Conservation (phyloP, 176 grass and related monocot genomes). For the Zoysia pacifica region DNA sequence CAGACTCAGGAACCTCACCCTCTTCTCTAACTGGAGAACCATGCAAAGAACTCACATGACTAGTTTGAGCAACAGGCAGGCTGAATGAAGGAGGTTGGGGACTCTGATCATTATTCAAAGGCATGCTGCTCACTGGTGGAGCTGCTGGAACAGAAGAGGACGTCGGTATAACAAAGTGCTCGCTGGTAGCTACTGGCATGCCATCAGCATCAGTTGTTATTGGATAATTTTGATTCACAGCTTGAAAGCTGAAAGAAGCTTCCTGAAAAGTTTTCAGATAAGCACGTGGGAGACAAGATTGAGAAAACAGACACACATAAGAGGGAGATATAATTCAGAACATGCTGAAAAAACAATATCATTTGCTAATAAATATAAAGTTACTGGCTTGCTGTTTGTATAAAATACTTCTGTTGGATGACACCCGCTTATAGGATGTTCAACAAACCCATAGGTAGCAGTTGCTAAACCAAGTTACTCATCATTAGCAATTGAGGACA, state of each 20-base stretch:
- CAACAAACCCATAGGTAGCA: not conserved
- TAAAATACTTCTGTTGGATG: not conserved
- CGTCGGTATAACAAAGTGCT: conserved; percentile 47
- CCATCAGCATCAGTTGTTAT: conserved; percentile 47
- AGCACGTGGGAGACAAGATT: conserved; percentile 16
- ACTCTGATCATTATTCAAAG: conserved; percentile 49
- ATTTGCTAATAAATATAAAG: conserved; percentile 26
- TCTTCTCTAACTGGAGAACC: conserved; percentile 88
- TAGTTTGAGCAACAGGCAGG: conserved; percentile 52
- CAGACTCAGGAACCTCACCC: conserved; percentile 84
- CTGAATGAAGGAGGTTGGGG: conserved; percentile 48
- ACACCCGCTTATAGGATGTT: not conserved
- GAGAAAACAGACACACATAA: conserved; percentile 20
- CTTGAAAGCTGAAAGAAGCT: conserved; percentile 55
- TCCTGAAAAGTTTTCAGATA: conserved; percentile 57
- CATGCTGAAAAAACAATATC: conserved; percentile 4
- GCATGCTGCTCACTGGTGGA: conserved; percentile 39
- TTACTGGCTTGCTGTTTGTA: not conserved
- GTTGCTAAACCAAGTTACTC: conserved; percentile 23
- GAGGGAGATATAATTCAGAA: conserved; percentile 10
- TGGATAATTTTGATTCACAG: conserved; percentile 33
- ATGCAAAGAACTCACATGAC: conserved; percentile 52
- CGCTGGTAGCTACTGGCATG: conserved; percentile 43
- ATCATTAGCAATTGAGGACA: conserved; percentile 9
- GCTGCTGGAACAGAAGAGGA: conserved; percentile 44